Evolutionary conservation across 2,329 filamentous ascomycete genomes (phyloP), one percentile per base, ranked within the genome.

Genomic region (Fusarium continuum): DNA sequence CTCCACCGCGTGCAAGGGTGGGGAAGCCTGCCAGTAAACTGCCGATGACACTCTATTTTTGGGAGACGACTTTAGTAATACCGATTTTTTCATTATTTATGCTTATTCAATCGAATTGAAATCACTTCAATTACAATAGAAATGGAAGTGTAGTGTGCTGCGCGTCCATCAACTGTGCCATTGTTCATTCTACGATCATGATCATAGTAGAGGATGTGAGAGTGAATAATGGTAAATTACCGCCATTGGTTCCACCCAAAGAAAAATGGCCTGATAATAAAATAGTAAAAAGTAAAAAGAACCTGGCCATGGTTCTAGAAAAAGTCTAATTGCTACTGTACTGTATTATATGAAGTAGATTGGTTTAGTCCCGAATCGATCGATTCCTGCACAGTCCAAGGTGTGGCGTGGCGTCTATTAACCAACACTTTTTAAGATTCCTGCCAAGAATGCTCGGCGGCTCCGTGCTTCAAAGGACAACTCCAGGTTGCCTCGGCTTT

Each of bases 271-370:
- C 31, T 23, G 25, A 43, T 45, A 19, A 19, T 20, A 31, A 17
- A 32, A 17, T 13, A 36, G 40, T n/a, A 19, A 19, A 26, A 28
- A 46, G 25, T 22, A 28, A 17, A 17, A 23, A 39, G 16, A 44
- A 31, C 36, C 22, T 16, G 14, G 38, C n/a, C n/a, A 32, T 20
- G 20, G 46, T 47, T 61, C 57, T 40, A 36, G 35, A 62, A 39
- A 54, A 48, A 62, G 45, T 57, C 26, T 48, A 57, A 61, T 43
- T 32, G 17, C 25, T 51, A 43, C 43, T 53, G 46, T 35, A 61
- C 47, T n/a, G n/a, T n/a, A n/a, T n/a, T n/a, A n/a, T n/a, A 64
- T 34, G 48, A 49, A 35, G 17, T 35, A 11, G 26, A 55, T 19
- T 26, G 35, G 23, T 48, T 55, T 28, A 45, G 61, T 35, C 41